Evolutionary conservation across 2,329 filamentous ascomycete species (phyloP), one percentile per base, ranked within the genome.

Genomic region (Neofusicoccum parvum): DNA sequence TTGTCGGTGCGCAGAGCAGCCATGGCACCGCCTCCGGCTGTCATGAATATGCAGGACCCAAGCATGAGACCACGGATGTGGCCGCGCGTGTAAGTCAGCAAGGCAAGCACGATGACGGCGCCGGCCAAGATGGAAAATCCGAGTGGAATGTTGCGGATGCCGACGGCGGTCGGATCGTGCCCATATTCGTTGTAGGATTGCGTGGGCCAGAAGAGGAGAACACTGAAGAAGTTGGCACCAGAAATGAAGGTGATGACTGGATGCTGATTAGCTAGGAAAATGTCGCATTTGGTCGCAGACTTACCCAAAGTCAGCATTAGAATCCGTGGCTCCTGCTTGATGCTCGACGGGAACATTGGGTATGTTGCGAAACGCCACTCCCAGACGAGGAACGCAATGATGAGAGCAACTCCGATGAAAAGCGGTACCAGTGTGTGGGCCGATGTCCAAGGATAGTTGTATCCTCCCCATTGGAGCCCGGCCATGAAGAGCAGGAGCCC

Each of bases 261-360:
- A 43, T 17, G 9, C 27, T 17, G 14, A 41, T 59, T 14, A 46
- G 39, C 11, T 6, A 11, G 9, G 14, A n/a, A 17, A 17, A 15
- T 3, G 3, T 3, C 27, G 3, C 20, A 5, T 5, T n/a, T 12
- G 12, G 15, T 32, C 23, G 23, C 17, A 5, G 15, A 12, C 54
- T 46, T 59, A 59, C 54, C 15, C 1, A 85, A 86, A 0, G 87
- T 85, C 0, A 87, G 87, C 10, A 90, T 83, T 14, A 64, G 49
- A 5, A 64, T 56, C 23, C 62, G 39, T 15, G 62, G 62, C 20
- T 64, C 62, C 39, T 23, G 49, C 39, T 64, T 54, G n/a, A 77
- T 69, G 43, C 76, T 74, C 7, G 71, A 67, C 3, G 79, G 79
- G 15, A 80, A 71, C 74, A 81, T 79, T 5, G 78, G 78, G 43